Base-by-base conservation (phyloP, 2,329 filamentous ascomycete genomes). In the Aspergillus flavus region DNA sequence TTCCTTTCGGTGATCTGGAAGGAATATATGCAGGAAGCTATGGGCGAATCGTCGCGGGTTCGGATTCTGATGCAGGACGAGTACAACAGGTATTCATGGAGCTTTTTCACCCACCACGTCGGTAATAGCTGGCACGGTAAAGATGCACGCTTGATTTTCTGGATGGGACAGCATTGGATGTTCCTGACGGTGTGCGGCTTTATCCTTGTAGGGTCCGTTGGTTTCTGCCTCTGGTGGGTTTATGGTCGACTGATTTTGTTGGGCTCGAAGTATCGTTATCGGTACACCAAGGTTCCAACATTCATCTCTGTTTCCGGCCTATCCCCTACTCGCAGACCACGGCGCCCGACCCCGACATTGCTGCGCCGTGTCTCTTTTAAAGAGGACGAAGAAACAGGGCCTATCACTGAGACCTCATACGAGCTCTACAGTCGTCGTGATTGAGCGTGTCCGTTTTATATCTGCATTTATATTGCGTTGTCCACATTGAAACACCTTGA, bases 1-100 rank as follows among this genome's bases (percentile, higher is more conserved):
- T 94, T 92, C 80, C 78, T 94, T 53, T 91, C 87, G 61, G 85
- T 93, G 46, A 85, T 92, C 64, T 91, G 91, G 89, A 88, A 91
- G 72, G 87, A 92, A 75, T 93, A 91, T 76, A 87, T 88, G 75
- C 82, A 84, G 39, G 70, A 74, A 7, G 70, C 75, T 28, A 75
- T 79, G 1, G 70, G 73, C 50, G 78, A 78, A 52, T 50, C 83
- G 78, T 71, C 84, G n/a, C 82, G 87, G 36, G 84, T 92, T 6
- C 82, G 89, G 61, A 84, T 92, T 54, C 79, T 92, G 59, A 91
- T 91, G 84, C 87, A 85, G 16, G 85, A 88, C 53, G 89, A 91
- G 72, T 91, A 91, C 78, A 89, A 89, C 71, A 83, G 85, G 66
- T 83, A 88, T 68, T 76, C 84, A 0, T 91, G 89, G 89, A 90